phyloP scores from a whole-genome alignment of 768 basidiomycete genomes.

The Inosperma sp. region DNA sequence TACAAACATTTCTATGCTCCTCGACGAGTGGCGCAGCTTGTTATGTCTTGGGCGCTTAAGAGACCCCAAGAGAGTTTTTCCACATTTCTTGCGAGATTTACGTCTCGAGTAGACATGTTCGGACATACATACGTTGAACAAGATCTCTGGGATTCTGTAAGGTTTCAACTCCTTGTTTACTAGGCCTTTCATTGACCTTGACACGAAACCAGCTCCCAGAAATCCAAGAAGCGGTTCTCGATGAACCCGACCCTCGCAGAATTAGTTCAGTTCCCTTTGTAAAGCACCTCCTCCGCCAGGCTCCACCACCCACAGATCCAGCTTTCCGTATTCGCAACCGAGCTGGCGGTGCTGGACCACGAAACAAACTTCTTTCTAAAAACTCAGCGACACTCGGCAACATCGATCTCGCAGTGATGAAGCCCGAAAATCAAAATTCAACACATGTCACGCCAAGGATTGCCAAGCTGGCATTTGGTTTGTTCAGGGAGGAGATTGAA shows the following conservation, averaged over 20 bases:
- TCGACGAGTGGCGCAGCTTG: conserved; percentile 47
- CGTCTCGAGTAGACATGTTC: conserved; percentile 32
- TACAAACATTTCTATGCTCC: conserved; percentile 49
- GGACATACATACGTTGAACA: conserved; percentile 31
- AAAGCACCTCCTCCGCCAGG: conserved; percentile 22
- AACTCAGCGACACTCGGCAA: conserved; percentile 33
- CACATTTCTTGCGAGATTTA: conserved; percentile 35
- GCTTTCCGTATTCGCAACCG: conserved; percentile 2
- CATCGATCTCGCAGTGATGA: conserved; percentile 54
- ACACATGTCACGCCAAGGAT: conserved; percentile 66
- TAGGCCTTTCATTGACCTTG: neutral
- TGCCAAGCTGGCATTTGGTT: conserved; percentile 42
- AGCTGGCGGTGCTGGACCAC: neutral
- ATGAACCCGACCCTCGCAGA: conserved; percentile 18
- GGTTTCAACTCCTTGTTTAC: conserved; percentile 3
- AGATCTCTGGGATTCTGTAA: conserved; percentile 32
- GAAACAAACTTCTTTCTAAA: conserved; percentile 11
- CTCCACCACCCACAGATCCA: conserved; percentile 8
- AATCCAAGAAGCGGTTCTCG: conserved; percentile 29
- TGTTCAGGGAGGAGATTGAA: conserved; percentile 50
- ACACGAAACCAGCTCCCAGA: conserved; percentile 22
- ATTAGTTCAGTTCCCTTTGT: conserved; percentile 26
- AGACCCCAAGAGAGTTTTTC: conserved; percentile 28
- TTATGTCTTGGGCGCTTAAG: conserved; percentile 35
- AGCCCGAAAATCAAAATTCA: conserved; percentile 45